Evolutionary conservation across 345 rosid genomes (phyloP).

Genomic region (Leavenworthia alabamica): DNA sequence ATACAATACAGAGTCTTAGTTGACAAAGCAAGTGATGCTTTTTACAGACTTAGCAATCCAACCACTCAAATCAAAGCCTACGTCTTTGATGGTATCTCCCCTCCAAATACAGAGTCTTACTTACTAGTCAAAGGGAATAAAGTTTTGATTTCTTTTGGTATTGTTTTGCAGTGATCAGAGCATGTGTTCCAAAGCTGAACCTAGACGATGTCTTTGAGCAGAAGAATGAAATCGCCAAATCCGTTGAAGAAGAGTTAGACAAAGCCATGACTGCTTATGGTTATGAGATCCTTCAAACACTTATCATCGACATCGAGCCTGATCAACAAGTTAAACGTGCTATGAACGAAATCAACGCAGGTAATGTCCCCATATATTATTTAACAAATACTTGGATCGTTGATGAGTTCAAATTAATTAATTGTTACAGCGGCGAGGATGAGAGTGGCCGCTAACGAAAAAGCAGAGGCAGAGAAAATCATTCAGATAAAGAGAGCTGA

Average conservation of each 20-base stretch:
- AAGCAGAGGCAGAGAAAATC: constrained; percentile 56
- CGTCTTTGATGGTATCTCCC: no score
- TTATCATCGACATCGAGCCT: constrained; percentile 52
- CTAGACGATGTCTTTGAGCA: constrained; percentile 54
- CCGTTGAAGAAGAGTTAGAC: constrained; percentile 52
- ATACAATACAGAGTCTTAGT: constrained; percentile 46
- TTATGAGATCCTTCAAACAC: constrained; percentile 49
- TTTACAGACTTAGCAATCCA: constrained; percentile 53
- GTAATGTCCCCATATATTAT: constrained; percentile 10
- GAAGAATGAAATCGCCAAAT: constrained; percentile 52
- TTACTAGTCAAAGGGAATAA: no score
- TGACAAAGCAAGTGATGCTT: constrained; percentile 51
- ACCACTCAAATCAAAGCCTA: constrained; percentile 41
- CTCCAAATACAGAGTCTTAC: no score
- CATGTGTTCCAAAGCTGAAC: constrained; percentile 47
- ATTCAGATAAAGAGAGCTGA: constrained; percentile 53
- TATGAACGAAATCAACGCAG: constrained; percentile 57
- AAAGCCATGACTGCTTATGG: constrained; percentile 59
- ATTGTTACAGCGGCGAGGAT: constrained; percentile 42
- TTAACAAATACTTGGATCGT: not conserved
- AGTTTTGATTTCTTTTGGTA: no score
- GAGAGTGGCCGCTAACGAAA: constrained; percentile 49
- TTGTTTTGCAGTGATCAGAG: constrained; percentile 41
- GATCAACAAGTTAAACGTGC: constrained; percentile 49
- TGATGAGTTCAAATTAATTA: not conserved